phyloP scores from a whole-genome alignment of 1,284 basidiomycete genomes.

The Ustilago sp. region DNA sequence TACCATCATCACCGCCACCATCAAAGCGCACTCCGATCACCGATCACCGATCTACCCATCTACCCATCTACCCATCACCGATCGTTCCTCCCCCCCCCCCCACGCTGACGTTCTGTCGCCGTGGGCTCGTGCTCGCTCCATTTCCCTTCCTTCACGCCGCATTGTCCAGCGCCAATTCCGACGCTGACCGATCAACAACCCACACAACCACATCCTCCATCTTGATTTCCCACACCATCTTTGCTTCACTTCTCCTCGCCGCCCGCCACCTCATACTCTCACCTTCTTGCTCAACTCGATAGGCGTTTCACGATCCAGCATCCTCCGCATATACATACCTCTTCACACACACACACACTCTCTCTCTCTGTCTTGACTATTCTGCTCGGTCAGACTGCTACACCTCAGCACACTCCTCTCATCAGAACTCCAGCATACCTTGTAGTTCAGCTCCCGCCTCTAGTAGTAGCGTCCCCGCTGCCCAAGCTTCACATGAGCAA shows the following conservation, averaged over 20 bases:
- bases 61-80: neutral
- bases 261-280: neutral
- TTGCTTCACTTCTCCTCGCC: neutral
- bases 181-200: neutral
- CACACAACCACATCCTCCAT: conserved; percentile 1
- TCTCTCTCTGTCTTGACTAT: too few relatives aligned
- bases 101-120: neutral
- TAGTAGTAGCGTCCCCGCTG: neutral
- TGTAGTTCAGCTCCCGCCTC: neutral
- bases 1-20: too few relatives aligned
- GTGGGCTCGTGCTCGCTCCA: neutral
- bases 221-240: neutral
- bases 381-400: too few relatives aligned
- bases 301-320: neutral
- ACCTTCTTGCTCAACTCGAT: neutral
- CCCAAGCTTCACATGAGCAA: neutral
- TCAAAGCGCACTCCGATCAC: too few relatives aligned
- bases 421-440: neutral
- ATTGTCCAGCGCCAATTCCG: neutral
- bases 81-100: too few relatives aligned
- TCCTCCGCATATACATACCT: neutral
- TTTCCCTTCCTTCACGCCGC: neutral
- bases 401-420: neutral
- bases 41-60: too few relatives aligned
- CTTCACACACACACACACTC: neutral